These are phyloP conservation scores for Cucumis cinereus DNA, from an alignment of 306 rosid species.

Conservation along the genomic window DNA sequence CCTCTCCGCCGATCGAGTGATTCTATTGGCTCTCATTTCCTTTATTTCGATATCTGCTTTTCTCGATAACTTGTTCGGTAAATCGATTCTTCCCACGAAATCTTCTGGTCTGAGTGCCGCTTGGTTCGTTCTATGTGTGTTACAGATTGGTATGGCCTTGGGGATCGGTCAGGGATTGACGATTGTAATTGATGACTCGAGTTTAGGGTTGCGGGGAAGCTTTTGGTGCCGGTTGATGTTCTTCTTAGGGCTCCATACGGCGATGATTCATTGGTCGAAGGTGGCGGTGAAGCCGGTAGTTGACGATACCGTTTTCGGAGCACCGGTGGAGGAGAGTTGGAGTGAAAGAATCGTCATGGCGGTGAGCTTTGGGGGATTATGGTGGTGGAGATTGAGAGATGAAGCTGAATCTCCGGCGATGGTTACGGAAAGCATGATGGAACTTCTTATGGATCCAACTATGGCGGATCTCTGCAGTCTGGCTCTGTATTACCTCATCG, in stretches of 20 bases:
- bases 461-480: conserved; percentile 42
- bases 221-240: conserved; percentile 34
- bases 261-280: conserved; percentile 55
- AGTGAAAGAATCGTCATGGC: conserved; percentile 38
- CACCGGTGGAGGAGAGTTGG: conserved; percentile 32
- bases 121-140: conserved; percentile 49
- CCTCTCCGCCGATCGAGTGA: conserved; percentile 20
- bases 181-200: conserved; percentile 16
- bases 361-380: conserved; percentile 35
- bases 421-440: conserved; percentile 41
- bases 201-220: conserved; percentile 16
- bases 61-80: conserved; percentile 31
- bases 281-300: conserved; percentile 77
- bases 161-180: conserved; percentile 43
- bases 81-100: conserved; percentile 11
- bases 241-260: conserved; percentile 66
- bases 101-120: conserved; percentile 22
- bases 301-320: conserved; percentile 56
- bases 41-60: conserved; percentile 29
- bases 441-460: conserved; percentile 32
- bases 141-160: conserved; percentile 58
- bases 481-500: conserved; percentile 54
- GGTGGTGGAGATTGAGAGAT: conserved; percentile 82
- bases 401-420: conserved; percentile 56
- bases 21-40: conserved; percentile 39